phyloP scores from a whole-genome alignment of 805 yeast species.

The Saturnispora saitoi region DNA sequence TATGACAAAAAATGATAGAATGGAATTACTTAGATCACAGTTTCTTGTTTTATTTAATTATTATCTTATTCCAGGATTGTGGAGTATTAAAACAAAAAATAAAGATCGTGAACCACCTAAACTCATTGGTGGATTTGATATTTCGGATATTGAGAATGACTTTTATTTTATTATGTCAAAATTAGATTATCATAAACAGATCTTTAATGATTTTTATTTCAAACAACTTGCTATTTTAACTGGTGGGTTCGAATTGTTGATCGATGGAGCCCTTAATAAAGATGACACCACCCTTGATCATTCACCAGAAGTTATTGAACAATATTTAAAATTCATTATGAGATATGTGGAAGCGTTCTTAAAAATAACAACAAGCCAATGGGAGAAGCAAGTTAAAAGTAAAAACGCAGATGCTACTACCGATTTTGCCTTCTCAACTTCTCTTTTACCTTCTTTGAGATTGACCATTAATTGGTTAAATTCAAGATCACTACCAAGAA shows the following conservation, averaged over 20 bases:
- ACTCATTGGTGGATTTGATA: constrained; percentile 17
- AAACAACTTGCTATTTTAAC: constrained; percentile 32
- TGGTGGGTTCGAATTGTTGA: constrained; percentile 31
- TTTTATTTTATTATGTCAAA: constrained; percentile 22
- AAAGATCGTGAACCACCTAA: not conserved
- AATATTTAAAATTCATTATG: constrained; percentile 34
- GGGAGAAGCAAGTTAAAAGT: not conserved
- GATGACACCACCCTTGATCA: constrained; percentile 21
- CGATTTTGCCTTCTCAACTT: constrained; percentile 17
- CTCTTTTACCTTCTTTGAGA: constrained; percentile 35
- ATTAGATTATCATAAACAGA: constrained; percentile 27
- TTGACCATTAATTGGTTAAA: constrained; percentile 51
- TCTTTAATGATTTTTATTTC: constrained; percentile 28
- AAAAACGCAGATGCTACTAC: not conserved
- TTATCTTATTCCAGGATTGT: constrained; percentile 34
- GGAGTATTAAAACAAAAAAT: constrained; percentile 23
- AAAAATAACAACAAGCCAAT: constrained; percentile 1
- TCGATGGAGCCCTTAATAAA: constrained; percentile 18
- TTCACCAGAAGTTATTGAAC: constrained; percentile 19
- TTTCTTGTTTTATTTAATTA: constrained; percentile 28
- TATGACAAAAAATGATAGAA: constrained; percentile 28
- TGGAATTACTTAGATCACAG: constrained; percentile 26
- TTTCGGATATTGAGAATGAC: constrained; percentile 26
- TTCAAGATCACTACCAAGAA: constrained; percentile 35
- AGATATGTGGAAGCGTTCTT: constrained; percentile 31